phyloP scores from a whole-genome alignment of 2,329 filamentous ascomycete genomes.

The Aspergillus quadricinctus region DNA sequence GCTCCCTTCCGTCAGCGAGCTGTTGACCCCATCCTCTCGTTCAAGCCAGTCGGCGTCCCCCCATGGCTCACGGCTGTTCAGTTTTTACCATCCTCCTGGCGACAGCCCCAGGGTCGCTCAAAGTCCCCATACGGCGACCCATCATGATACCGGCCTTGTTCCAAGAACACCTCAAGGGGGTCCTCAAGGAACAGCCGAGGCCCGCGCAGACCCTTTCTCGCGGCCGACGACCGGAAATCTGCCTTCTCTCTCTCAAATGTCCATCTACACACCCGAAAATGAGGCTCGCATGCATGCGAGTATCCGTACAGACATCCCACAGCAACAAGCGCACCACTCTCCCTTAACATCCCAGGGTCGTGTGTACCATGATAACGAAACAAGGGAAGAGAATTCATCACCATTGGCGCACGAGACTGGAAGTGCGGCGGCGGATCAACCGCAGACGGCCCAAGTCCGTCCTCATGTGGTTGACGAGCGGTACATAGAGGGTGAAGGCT shows the following conservation, averaged over 20 bases:
- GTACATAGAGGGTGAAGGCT: constrained; percentile 65
- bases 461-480: constrained; percentile 39
- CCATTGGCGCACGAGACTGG: constrained; percentile 3
- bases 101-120: constrained; percentile 11
- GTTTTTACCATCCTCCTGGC: constrained; percentile 11
- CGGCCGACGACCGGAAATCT: constrained; percentile 19
- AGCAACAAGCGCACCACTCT: constrained; percentile 15
- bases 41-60: constrained; percentile 26
- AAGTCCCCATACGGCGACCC: constrained; percentile 13
- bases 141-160: constrained; percentile 15
- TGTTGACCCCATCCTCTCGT: constrained; percentile 32
- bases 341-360: constrained; percentile 15
- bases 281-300: constrained; percentile 16
- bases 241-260: constrained; percentile 30
- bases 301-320: constrained; percentile 16
- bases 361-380: constrained; percentile 11
- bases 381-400: constrained; percentile 4
- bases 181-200: constrained; percentile 14
- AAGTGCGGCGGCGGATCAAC: constrained; percentile 3
- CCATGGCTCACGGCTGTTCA: constrained; percentile 21
- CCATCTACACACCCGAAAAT: constrained; percentile 18
- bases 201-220: constrained; percentile 16
- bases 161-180: constrained; percentile 11
- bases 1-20: constrained; percentile 38
- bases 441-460: constrained; percentile 16